phyloP scores from a whole-genome alignment of 768 basidiomycete species.

The Trametopsis cervina region DNA sequence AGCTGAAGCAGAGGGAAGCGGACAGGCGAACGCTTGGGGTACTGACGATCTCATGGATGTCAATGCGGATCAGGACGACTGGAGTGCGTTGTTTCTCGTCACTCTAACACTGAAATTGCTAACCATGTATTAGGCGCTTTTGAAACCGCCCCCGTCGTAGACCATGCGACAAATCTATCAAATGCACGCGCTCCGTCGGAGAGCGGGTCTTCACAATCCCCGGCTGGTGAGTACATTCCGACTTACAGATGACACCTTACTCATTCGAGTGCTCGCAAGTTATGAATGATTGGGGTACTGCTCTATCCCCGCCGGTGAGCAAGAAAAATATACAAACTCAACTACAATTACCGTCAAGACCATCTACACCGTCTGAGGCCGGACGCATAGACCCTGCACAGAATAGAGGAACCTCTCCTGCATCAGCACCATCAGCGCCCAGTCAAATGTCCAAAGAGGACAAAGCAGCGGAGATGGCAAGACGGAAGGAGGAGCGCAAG shows the following conservation, averaged over 20 bases:
- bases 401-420: slow-evolving; percentile 11
- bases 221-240: not conserved
- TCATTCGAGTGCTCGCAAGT: not conserved
- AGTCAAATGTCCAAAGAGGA: slow-evolving; percentile 84
- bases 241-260: not conserved
- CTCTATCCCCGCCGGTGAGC: not conserved
- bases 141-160: slow-evolving; percentile 25
- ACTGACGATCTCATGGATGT: slow-evolving; percentile 85
- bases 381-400: slow-evolving; percentile 10
- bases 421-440: slow-evolving; percentile 23
- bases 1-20: slow-evolving; percentile 28
- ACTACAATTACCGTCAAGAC: not conserved
- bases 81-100: slow-evolving; percentile 54
- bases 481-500: slow-evolving; percentile 87
- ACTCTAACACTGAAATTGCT: not conserved
- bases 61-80: slow-evolving; percentile 88
- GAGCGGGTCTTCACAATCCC: not conserved
- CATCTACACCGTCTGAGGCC: slow-evolving; percentile 19
- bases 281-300: slow-evolving; percentile 9
- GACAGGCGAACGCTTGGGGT: slow-evolving; percentile 52
- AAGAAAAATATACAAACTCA: not conserved
- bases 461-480: slow-evolving; percentile 87
- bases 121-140: slow-evolving; percentile 21
- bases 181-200: slow-evolving; percentile 15
- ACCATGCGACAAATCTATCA: slow-evolving; percentile 19